phyloP scores from a whole-genome alignment of 176 grass and related monocot species.

The Cocos nucifera region DNA sequence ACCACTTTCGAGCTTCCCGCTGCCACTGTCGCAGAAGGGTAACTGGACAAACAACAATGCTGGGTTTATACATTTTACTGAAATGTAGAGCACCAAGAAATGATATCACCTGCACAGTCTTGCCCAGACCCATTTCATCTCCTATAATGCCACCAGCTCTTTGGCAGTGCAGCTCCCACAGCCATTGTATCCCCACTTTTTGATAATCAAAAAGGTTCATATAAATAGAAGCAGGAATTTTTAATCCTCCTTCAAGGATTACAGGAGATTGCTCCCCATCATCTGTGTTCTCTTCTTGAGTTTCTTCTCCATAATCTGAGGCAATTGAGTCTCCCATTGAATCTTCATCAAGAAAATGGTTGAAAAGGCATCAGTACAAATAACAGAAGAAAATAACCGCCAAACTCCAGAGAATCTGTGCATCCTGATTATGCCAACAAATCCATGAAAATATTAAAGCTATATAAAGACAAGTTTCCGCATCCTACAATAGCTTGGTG shows the following conservation, averaged over 20 bases:
- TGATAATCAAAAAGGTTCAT: conserved; percentile 80
- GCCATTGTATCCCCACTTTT: conserved; percentile 94
- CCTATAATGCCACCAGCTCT: conserved; percentile 89
- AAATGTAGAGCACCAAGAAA: conserved; percentile 86
- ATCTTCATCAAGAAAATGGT: conserved; percentile 34
- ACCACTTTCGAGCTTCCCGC: conserved; percentile 75
- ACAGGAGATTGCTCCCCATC: conserved; percentile 29
- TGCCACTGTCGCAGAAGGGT: conserved; percentile 82
- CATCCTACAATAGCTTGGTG: too few species aligned
- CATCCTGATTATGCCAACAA: too few species aligned
- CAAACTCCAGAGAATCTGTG: too few species aligned
- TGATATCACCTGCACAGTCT: conserved; percentile 73
- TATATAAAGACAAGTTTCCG: too few species aligned
- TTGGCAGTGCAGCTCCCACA: conserved; percentile 98
- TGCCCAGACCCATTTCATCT: conserved; percentile 97
- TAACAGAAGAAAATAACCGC: too few species aligned
- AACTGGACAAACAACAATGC: conserved; percentile 72
- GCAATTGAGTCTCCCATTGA: conserved; percentile 11
- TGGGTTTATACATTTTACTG: conserved; percentile 76
- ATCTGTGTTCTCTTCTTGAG: conserved; percentile 25
- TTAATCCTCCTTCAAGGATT: conserved; percentile 75
- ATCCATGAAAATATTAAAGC: too few species aligned
- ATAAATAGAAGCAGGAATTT: conserved; percentile 58
- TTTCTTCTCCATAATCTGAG: conserved; percentile 47
- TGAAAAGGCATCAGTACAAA: too few species aligned